Percentiles rank a stretch among this genome's conserved stretches.
Conservation (phyloP, 2,329 filamentous ascomycete genomes). For the Aspergillus ustus region DNA sequence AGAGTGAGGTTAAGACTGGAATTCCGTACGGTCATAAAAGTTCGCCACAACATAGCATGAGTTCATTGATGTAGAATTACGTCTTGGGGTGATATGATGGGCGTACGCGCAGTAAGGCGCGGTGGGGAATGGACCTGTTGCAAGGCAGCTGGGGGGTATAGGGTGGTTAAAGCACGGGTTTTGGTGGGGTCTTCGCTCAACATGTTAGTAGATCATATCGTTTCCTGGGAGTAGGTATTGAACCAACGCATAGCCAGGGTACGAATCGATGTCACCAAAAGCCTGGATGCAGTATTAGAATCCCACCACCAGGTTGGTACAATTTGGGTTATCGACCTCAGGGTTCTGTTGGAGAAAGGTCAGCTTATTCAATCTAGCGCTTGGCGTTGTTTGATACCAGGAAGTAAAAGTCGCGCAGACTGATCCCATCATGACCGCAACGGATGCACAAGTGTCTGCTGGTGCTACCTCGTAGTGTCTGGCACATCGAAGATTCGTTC, state of each 20-base stretch:
- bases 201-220: too few species aligned
- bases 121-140: neutral
- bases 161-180: slow-evolving; percentile 7
- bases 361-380: too few species aligned
- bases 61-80: slow-evolving; percentile 7
- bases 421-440: slow-evolving; percentile 14
- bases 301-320: slow-evolving; percentile 12
- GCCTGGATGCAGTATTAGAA: slow-evolving; percentile 17
- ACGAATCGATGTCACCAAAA: slow-evolving; percentile 17
- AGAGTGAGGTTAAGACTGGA: too few species aligned
- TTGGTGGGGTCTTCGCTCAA: neutral
- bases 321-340: slow-evolving; percentile 11
- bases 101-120: slow-evolving; percentile 8
- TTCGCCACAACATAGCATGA: slow-evolving; percentile 10
- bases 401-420: slow-evolving; percentile 13
- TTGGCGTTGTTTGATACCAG: neutral
- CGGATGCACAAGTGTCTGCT: slow-evolving; percentile 6
- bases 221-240: neutral
- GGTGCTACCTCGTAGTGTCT: slow-evolving; percentile 3
- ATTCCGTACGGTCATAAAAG: neutral
- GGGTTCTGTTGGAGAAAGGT: neutral
- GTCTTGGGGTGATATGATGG: neutral
- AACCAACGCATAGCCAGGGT: neutral
- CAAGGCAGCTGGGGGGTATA: slow-evolving; percentile 1
- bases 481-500: slow-evolving; percentile 10